Percentiles rank a stretch among this genome's conserved stretches.
Evolutionary conservation across 345 rosid genomes (phyloP).

Genomic region (Clausena lansium): DNA sequence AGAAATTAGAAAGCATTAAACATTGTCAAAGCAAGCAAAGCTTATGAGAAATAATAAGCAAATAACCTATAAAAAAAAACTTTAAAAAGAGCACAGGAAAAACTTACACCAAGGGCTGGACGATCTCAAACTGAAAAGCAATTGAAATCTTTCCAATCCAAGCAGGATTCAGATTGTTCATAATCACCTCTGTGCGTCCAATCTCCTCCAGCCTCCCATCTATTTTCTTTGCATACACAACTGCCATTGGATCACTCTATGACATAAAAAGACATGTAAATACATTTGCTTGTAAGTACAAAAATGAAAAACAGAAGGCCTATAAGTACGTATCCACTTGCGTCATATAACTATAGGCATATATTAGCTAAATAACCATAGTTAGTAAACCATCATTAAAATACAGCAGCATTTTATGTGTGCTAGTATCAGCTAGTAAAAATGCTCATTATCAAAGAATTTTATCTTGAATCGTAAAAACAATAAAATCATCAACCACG

Average conservation of each 20-base stretch:
- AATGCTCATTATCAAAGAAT: background rate
- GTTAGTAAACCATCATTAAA: background rate
- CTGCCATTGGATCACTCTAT: constrained; percentile 88
- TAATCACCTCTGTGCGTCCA: constrained; percentile 83
- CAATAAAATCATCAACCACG: background rate
- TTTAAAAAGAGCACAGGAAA: background rate
- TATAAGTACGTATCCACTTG: too few species aligned
- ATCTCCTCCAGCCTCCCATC: constrained; percentile 76
- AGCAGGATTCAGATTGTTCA: constrained; percentile 64
- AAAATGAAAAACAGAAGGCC: too few species aligned
- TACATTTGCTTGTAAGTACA: background rate
- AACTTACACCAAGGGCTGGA: constrained; percentile 71
- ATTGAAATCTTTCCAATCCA: constrained; percentile 73
- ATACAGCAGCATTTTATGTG: background rate
- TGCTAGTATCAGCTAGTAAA: background rate
- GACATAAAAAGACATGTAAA: constrained; percentile 12
- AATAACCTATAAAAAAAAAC: background rate
- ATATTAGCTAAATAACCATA: background rate
- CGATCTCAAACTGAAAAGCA: constrained; percentile 74
- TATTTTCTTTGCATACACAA: constrained; percentile 51
- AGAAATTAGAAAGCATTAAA: constrained; percentile 12
- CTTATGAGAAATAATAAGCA: background rate
- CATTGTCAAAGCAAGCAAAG: background rate
- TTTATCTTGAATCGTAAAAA: background rate
- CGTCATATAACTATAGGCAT: background rate